Evolutionary conservation across 2,329 filamentous ascomycete species (phyloP).

Genomic region (Penicillium sp.): DNA sequence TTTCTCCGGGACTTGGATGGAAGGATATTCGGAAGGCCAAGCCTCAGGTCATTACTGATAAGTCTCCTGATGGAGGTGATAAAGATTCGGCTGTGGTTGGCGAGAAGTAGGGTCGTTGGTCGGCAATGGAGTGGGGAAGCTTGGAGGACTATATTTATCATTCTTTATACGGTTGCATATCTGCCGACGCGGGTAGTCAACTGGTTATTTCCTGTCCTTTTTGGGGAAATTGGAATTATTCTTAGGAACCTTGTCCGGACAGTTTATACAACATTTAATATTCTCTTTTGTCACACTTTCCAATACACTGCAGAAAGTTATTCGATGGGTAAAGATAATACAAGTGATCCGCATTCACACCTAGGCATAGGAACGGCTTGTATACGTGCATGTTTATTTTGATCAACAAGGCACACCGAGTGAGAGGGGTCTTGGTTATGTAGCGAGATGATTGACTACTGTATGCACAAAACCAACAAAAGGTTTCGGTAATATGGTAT

Average conservation of each 20-base stretch:
- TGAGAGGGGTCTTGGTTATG: no score
- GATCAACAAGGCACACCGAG: no score
- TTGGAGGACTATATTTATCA: background rate
- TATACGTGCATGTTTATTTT: no score
- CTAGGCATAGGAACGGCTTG: no score
- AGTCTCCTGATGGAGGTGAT: background rate
- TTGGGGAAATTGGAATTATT: background rate
- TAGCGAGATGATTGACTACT: no score
- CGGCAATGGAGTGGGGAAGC: background rate
- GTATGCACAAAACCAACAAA: background rate
- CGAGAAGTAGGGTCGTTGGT: background rate
- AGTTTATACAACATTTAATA: background rate
- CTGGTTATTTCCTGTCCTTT: background rate
- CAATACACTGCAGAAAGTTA: background rate
- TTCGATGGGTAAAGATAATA: background rate
- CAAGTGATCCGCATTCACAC: background rate
- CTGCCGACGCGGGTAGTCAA: background rate
- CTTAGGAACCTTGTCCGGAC: background rate
- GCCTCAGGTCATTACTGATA: slow-evolving; percentile 16
- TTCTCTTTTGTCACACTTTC: background rate
- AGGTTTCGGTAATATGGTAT: no score
- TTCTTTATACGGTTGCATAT: background rate
- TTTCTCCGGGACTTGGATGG: slow-evolving; percentile 31
- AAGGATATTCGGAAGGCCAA: slow-evolving; percentile 31
- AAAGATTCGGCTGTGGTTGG: background rate